Evolutionary conservation across 2,329 filamentous ascomycete genomes (phyloP).

Genomic region (Verticillium nubilum): DNA sequence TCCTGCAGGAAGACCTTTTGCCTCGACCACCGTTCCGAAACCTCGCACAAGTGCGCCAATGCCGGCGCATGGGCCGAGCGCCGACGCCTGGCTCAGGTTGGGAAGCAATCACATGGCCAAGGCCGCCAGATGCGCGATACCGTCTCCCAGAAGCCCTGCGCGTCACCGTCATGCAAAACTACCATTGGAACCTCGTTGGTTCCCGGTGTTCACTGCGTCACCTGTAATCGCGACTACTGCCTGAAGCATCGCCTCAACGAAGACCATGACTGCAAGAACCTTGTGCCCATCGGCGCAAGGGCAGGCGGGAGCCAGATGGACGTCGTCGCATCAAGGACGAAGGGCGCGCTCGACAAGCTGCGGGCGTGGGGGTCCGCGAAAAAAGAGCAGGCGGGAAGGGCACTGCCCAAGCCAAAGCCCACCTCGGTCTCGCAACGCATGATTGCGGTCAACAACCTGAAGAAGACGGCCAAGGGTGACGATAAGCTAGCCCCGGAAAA

Average conservation of each 20-base stretch:
- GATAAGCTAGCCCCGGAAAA: slow-evolving; percentile 74
- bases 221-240: slow-evolving; percentile 70
- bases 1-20: slow-evolving; percentile 83
- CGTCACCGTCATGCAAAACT: slow-evolving; percentile 61
- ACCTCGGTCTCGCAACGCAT: slow-evolving; percentile 58
- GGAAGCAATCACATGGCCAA: slow-evolving; percentile 47
- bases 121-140: slow-evolving; percentile 48
- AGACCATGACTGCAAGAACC: slow-evolving; percentile 79
- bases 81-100: slow-evolving; percentile 47
- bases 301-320: slow-evolving; percentile 34
- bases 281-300: slow-evolving; percentile 53
- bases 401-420: slow-evolving; percentile 58
- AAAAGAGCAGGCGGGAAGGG: slow-evolving; percentile 53
- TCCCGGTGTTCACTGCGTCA: slow-evolving; percentile 65
- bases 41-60: slow-evolving; percentile 63
- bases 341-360: slow-evolving; percentile 70
- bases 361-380: slow-evolving; percentile 77
- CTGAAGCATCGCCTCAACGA: slow-evolving; percentile 70
- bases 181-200: slow-evolving; percentile 63
- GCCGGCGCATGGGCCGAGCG: slow-evolving; percentile 58
- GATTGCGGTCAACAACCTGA: slow-evolving; percentile 69
- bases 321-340: slow-evolving; percentile 58
- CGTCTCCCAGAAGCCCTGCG: slow-evolving; percentile 62
- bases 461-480: slow-evolving; percentile 86
- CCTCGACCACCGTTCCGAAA: slow-evolving; percentile 87